Evolutionary conservation across 1,284 basidiomycete genomes (phyloP), one percentile per base, ranked within the genome.

Genomic region (Phylloporus sp.): DNA sequence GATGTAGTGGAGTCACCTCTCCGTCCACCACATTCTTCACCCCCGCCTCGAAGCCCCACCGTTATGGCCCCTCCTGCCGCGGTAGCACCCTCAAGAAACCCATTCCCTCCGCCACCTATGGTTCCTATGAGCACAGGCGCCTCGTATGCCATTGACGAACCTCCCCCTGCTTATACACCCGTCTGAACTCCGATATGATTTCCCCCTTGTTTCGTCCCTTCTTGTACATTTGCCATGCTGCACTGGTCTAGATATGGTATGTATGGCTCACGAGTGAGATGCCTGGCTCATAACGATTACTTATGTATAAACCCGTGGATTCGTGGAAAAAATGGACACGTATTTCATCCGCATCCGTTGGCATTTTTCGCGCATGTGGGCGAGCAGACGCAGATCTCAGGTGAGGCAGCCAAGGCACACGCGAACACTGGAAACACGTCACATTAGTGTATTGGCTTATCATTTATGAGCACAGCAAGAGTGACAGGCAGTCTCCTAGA

Each of bases 151-250:
- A 23, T 43, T 12, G 66, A 63, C 1, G 78, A 77, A 2, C 66
- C 78, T 27, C 75, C 77, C 17, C 75, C 75, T 27, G 73, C 78
- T 52, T 76, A 76, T 12, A 77, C 75, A 23, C 72, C 72, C 17
- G 6, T 69, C 4, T 73, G 57, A 78, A n/a, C 32, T 56, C 27
- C 17, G 6, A 20, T 63, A 25, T 5, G 20, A 32, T 27, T 19
- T 10, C n/a, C 19, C 43, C 32, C 23, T 23, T 56, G 19, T 58
- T 25, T 32, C 25, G 27, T 53, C 17, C 47, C n/a, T 49, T 53
- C 17, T 53, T 53, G 52, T 53, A 53, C 12, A 4, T 62, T 23
- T n/a, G 12, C 19, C 25, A 17, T 3, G 49, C 14, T 35, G 23
- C 29, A 35, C 29, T 37, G 49, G 39, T 19, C 52, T 8, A 27